phyloP scores from a whole-genome alignment of 1,139 yeast genomes.

The Lodderomyces margitis region DNA sequence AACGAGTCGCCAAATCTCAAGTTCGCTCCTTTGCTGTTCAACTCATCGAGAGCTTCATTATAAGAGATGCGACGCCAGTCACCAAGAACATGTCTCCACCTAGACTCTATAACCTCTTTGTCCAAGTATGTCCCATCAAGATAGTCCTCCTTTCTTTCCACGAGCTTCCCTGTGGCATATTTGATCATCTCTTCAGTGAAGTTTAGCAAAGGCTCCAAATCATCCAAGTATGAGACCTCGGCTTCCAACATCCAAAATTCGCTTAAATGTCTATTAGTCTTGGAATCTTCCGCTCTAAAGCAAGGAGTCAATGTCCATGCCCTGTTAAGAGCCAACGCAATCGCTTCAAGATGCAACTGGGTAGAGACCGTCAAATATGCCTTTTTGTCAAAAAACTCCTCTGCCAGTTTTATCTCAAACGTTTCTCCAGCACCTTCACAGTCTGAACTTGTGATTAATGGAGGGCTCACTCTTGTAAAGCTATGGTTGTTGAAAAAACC shows the following conservation, averaged over 20 bases:
- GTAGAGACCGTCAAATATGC: slow-evolving; percentile 86
- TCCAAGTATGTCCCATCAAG: slow-evolving; percentile 35
- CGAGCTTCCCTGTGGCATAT: slow-evolving; percentile 42
- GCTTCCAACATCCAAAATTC: slow-evolving; percentile 99
- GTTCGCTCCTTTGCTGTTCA: slow-evolving; percentile 24
- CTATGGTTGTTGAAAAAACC: slow-evolving; percentile 52
- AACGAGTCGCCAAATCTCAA: slow-evolving; percentile 67
- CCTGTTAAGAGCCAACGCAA: slow-evolving; percentile 69
- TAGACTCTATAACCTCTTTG: slow-evolving; percentile 27
- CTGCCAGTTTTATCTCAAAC: slow-evolving; percentile 48
- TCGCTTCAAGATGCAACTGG: slow-evolving; percentile 84
- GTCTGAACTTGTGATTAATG: slow-evolving; percentile 82
- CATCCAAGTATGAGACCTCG: slow-evolving; percentile 68
- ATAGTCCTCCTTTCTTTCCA: slow-evolving; percentile 29
- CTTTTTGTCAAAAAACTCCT: slow-evolving; percentile 59
- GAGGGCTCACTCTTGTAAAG: slow-evolving; percentile 79
- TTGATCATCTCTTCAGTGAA: slow-evolving; percentile 73
- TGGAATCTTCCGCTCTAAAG: slow-evolving; percentile 89
- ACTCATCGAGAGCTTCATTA: slow-evolving; percentile 60
- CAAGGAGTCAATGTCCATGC: slow-evolving; percentile 94
- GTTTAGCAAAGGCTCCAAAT: slow-evolving; percentile 57
- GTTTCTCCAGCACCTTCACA: slow-evolving; percentile 99
- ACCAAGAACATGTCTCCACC: slow-evolving; percentile 36
- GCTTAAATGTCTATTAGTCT: slow-evolving; percentile 85
- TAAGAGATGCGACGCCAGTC: slow-evolving; percentile 77